These are phyloP conservation scores for Haematococcus lacustris DNA, from an alignment of 139 green algal species.

Conservation along the genomic window DNA sequence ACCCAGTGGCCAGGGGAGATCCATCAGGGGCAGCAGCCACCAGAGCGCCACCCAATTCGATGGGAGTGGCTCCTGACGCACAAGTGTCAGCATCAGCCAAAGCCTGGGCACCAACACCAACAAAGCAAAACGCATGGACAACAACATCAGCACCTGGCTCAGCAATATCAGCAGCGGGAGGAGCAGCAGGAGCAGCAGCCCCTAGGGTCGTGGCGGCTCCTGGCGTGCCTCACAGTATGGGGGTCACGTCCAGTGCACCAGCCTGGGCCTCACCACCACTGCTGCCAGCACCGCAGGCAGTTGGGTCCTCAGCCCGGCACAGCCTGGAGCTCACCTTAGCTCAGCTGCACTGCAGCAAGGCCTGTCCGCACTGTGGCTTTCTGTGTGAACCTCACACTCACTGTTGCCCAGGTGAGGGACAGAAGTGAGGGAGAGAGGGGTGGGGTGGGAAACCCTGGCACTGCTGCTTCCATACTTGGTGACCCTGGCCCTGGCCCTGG, in stretches of 20 bases:
- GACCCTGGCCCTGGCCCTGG: background rate
- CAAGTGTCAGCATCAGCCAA: too few species aligned
- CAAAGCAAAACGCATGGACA: too few species aligned
- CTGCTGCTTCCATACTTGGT: background rate
- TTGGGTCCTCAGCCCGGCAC: background rate
- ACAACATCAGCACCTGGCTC: background rate
- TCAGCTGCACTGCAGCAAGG: slow-evolving; percentile 1
- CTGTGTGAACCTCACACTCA: slow-evolving; percentile 1
- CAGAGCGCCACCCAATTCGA: too few species aligned
- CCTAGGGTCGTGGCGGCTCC: background rate
- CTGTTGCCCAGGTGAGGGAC: background rate
- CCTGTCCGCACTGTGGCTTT: slow-evolving; percentile 44
- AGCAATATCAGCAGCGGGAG: background rate
- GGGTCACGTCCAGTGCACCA: background rate
- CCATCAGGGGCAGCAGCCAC: too few species aligned
- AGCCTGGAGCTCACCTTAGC: too few species aligned
- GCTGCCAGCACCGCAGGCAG: slow-evolving; percentile 30
- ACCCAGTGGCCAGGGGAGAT: too few species aligned
- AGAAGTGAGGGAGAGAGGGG: background rate
- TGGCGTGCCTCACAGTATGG: too few species aligned
- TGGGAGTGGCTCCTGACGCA: too few species aligned
- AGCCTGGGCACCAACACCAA: too few species aligned
- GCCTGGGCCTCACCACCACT: background rate
- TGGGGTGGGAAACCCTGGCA: background rate
- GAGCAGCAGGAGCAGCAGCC: background rate